Percentiles rank a stretch among this genome's conserved stretches.
Evolutionary conservation across 1,139 yeast genomes (phyloP).

Genomic region (Taphrina sp.): DNA sequence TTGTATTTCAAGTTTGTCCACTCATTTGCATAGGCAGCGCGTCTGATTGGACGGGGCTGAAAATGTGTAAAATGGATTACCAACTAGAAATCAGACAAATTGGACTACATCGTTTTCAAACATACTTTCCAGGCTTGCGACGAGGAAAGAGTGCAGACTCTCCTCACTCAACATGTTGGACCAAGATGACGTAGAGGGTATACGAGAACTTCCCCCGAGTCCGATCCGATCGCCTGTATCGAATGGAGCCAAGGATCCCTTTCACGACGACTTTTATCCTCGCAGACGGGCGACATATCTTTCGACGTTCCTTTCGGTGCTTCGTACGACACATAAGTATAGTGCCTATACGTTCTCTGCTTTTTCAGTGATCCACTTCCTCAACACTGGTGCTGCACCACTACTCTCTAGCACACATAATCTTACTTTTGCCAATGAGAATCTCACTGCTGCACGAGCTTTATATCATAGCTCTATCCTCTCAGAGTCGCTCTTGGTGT

Average conservation of each 20-base stretch:
- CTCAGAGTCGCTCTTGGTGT: constrained; percentile 17
- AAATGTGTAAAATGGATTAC: too few species aligned
- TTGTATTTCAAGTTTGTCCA: too few species aligned
- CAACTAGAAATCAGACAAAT: too few species aligned
- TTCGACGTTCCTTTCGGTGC: constrained; percentile 1
- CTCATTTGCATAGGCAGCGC: too few species aligned
- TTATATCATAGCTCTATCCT: constrained; percentile 21
- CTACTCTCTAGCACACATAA: constrained; percentile 8
- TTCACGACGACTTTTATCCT: not conserved
- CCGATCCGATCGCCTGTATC: not conserved
- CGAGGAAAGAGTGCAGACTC: too few species aligned
- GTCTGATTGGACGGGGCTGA: too few species aligned
- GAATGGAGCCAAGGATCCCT: not conserved
- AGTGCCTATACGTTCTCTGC: constrained; percentile 27
- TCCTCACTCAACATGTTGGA: too few species aligned
- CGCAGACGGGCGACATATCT: not conserved
- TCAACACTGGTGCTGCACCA: constrained; percentile 30
- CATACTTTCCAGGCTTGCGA: too few species aligned
- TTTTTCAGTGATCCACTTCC: constrained; percentile 20
- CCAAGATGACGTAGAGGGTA: too few species aligned
- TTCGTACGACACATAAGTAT: constrained; percentile 24
- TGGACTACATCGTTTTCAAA: too few species aligned
- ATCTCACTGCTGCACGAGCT: constrained; percentile 28
- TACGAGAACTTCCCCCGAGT: not conserved
- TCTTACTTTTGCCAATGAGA: constrained; percentile 25